Percentiles rank a stretch among this genome's conserved stretches.
These are phyloP conservation scores for Amniculicola lignicola DNA, from an alignment of 495 filamentous ascomycete genomes.

Conservation along the genomic window DNA sequence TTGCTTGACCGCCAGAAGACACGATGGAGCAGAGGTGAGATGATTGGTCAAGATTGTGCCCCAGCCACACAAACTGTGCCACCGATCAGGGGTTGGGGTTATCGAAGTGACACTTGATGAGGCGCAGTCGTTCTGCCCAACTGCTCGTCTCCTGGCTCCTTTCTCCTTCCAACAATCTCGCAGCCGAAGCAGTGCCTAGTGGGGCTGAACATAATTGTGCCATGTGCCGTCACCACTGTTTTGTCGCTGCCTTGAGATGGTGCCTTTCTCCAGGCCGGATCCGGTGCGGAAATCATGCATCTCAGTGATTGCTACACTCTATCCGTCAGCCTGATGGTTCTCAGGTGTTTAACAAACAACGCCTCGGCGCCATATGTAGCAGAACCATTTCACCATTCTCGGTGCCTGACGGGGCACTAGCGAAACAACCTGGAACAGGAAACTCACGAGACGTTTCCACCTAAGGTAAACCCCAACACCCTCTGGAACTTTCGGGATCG, in stretches of 20 bases:
- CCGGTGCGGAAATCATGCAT: conserved; percentile 4
- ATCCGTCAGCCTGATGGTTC: conserved; percentile 9
- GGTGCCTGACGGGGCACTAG: conserved; percentile 7
- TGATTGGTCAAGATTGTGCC: background rate
- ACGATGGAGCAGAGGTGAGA: background rate
- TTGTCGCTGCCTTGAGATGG: conserved; percentile 23
- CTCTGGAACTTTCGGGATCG: no score
- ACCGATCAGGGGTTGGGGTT: background rate
- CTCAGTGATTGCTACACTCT: background rate
- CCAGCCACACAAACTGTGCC: background rate
- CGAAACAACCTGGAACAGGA: background rate
- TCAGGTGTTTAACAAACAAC: conserved; percentile 2
- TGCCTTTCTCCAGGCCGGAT: conserved; percentile 11
- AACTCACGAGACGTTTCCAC: background rate
- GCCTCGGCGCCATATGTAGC: conserved; percentile 7
- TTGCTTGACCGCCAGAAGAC: background rate
- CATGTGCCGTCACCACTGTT: background rate
- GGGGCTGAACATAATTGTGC: background rate
- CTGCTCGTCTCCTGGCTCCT: background rate
- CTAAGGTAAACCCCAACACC: no score
- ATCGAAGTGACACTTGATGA: background rate
- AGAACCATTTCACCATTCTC: conserved; percentile 1
- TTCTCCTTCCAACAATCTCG: background rate
- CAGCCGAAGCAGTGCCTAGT: background rate
- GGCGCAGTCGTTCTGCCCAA: background rate